A percentile compares a stretch with the other conserved stretches of the same genome.
These are phyloP conservation scores for Omphalea diandra DNA, from an alignment of 441 rosid genomes.

Conservation along the genomic window DNA sequence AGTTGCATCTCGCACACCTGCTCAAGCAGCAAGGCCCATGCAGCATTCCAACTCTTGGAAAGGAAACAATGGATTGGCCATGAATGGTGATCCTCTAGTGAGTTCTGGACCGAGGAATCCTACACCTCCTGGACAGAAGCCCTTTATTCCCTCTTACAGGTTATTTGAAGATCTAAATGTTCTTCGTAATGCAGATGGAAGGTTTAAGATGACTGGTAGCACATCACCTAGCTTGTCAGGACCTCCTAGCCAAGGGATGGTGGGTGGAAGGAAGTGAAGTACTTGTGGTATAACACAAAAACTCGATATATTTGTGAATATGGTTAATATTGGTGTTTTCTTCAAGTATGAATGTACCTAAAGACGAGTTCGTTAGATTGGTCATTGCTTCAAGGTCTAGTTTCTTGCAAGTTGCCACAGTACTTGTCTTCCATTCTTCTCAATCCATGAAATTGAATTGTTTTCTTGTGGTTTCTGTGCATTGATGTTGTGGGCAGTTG, in stretches of 20 bases:
- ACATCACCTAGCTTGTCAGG: slow-evolving; percentile 44
- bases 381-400: slow-evolving; percentile 1
- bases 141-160: slow-evolving; percentile 87
- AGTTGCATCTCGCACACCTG: slow-evolving; percentile 33
- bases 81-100: slow-evolving; percentile 37
- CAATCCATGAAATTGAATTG: background rate
- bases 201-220: slow-evolving; percentile 32
- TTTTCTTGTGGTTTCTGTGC: background rate
- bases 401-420: background rate
- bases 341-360: slow-evolving; percentile 19
- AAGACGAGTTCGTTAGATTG: slow-evolving; percentile 14
- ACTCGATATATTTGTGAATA: slow-evolving; percentile 35
- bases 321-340: slow-evolving; percentile 28
- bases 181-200: slow-evolving; percentile 63
- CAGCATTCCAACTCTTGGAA: slow-evolving; percentile 53
- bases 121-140: slow-evolving; percentile 49
- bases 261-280: slow-evolving; percentile 67
- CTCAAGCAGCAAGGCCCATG: slow-evolving; percentile 46
- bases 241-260: slow-evolving; percentile 57
- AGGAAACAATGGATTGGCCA: slow-evolving; percentile 36
- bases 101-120: slow-evolving; percentile 40
- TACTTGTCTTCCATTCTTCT: slow-evolving; percentile 13
- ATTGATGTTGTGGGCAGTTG: background rate
- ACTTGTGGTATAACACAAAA: too few relatives aligned
- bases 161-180: slow-evolving; percentile 92